phyloP scores from a whole-genome alignment of 2,329 filamentous ascomycete genomes.

The Phialemonium atrogriseum region DNA sequence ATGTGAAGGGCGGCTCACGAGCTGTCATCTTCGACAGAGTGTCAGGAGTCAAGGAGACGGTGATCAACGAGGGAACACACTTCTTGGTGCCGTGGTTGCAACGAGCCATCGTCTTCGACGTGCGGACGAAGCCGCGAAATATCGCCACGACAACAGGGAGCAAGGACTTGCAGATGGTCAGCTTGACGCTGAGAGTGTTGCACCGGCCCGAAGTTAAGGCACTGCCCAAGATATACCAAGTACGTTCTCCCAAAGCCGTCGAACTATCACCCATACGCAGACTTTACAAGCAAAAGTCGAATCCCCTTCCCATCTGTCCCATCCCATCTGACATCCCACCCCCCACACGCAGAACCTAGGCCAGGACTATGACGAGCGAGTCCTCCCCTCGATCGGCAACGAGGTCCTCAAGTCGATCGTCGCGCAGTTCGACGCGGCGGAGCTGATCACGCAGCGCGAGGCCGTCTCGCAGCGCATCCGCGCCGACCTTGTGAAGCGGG shows the following conservation, averaged over 20 bases:
- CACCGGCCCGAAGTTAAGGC: conserved; percentile 89
- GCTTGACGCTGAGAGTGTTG: conserved; percentile 89
- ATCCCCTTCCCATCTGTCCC: background rate
- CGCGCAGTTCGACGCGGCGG: conserved; percentile 95
- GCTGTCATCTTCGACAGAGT: conserved; percentile 97
- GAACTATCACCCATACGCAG: too few species aligned
- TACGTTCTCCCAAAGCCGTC: conserved; percentile 44
- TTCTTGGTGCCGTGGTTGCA: conserved; percentile 96
- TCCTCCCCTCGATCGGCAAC: conserved; percentile 97
- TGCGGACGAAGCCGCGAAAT: conserved; percentile 93
- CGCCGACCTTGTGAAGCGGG: conserved; percentile 82
- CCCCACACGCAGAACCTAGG: conserved; percentile 69
- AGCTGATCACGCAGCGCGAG: conserved; percentile 98
- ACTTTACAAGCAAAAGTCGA: too few species aligned
- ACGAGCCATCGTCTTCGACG: conserved; percentile 89
- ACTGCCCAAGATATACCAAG: conserved; percentile 97
- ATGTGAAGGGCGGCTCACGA: conserved; percentile 88
- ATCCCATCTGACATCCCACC: background rate
- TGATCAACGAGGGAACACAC: conserved; percentile 94
- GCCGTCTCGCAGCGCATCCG: conserved; percentile 93
- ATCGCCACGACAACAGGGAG: conserved; percentile 95
- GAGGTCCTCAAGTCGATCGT: conserved; percentile 99
- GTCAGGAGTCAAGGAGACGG: conserved; percentile 83
- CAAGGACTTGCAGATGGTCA: conserved; percentile 99
- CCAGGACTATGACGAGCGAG: conserved; percentile 96